Evolutionary conservation across 768 basidiomycete genomes (phyloP).

Genomic region (Myochromella boudieri): DNA sequence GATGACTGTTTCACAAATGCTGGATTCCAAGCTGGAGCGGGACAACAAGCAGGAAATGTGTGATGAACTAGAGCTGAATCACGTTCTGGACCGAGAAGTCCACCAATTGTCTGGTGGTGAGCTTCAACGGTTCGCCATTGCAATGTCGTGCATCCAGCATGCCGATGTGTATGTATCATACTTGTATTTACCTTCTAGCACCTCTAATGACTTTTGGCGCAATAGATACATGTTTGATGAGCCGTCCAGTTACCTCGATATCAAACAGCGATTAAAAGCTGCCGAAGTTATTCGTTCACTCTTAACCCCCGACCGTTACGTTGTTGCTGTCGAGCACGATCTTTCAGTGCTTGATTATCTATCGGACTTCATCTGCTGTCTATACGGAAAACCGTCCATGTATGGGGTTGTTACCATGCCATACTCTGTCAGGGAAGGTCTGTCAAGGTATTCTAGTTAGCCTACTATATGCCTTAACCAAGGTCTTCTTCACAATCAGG

Average conservation of each 20-base stretch:
- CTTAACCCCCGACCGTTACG: slow-evolving; percentile 81
- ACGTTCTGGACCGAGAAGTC: slow-evolving; percentile 85
- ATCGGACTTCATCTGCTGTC: slow-evolving; percentile 96
- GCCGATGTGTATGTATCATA: slow-evolving; percentile 82
- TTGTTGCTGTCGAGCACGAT: slow-evolving; percentile 99
- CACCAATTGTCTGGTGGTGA: slow-evolving; percentile 92
- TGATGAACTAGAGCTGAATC: slow-evolving; percentile 82
- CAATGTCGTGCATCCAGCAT: slow-evolving; percentile 91
- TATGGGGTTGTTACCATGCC: slow-evolving; percentile 99
- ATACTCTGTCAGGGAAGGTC: slow-evolving; percentile 95
- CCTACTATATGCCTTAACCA: too few species aligned
- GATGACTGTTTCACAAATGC: slow-evolving; percentile 87
- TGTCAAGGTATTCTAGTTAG: too few species aligned
- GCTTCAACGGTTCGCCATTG: slow-evolving; percentile 96
- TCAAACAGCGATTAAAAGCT: slow-evolving; percentile 92
- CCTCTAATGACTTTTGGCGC: slow-evolving; percentile 1
- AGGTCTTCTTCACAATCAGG: too few species aligned
- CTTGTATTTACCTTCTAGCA: slow-evolving; percentile 2
- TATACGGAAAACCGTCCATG: slow-evolving; percentile 97
- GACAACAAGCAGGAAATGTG: slow-evolving; percentile 88
- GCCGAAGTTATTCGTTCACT: slow-evolving; percentile 93
- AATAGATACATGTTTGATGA: slow-evolving; percentile 98
- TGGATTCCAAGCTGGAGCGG: slow-evolving; percentile 85
- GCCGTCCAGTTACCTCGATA: slow-evolving; percentile 96
- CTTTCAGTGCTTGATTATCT: slow-evolving; percentile 97